A percentile compares a stretch with the other conserved stretches of the same genome.
phyloP scores from a whole-genome alignment of 176 grass and related monocot species.

The Bonia amplexicaulis region DNA sequence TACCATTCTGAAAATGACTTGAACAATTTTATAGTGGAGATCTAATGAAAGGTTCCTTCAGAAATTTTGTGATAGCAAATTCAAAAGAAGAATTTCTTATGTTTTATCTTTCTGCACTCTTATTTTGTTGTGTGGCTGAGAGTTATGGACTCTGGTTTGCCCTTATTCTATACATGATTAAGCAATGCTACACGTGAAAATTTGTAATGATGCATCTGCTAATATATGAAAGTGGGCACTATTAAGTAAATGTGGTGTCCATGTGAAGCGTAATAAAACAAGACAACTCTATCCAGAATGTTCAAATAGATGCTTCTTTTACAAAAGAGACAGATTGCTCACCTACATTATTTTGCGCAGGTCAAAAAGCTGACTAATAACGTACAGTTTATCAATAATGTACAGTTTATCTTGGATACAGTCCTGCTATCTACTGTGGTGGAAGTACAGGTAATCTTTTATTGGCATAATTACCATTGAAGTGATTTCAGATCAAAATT shows the following conservation, averaged over 20 bases:
- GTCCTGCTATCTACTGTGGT: conserved; percentile 49
- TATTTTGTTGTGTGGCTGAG: neutral
- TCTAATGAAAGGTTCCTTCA: neutral
- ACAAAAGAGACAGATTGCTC: neutral
- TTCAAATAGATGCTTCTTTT: neutral
- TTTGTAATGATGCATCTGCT: neutral
- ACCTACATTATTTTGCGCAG: conserved; percentile 40
- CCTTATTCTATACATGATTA: neutral
- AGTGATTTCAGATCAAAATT: neutral
- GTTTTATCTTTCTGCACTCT: neutral
- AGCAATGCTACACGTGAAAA: neutral
- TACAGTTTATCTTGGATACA: conserved; percentile 74
- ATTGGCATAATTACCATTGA: neutral
- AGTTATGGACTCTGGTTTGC: neutral
- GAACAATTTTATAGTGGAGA: neutral
- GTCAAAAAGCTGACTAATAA: conserved; percentile 54
- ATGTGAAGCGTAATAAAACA: neutral
- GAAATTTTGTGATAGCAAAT: neutral
- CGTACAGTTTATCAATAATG: conserved; percentile 22
- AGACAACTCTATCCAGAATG: neutral
- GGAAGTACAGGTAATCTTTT: conserved; percentile 75
- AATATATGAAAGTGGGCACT: neutral
- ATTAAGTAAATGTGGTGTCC: neutral
- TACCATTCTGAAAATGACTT: neutral
- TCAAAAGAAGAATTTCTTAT: neutral